These are phyloP conservation scores for Entonaema liquescens DNA, from an alignment of 495 filamentous ascomycete genomes.

Conservation along the genomic window DNA sequence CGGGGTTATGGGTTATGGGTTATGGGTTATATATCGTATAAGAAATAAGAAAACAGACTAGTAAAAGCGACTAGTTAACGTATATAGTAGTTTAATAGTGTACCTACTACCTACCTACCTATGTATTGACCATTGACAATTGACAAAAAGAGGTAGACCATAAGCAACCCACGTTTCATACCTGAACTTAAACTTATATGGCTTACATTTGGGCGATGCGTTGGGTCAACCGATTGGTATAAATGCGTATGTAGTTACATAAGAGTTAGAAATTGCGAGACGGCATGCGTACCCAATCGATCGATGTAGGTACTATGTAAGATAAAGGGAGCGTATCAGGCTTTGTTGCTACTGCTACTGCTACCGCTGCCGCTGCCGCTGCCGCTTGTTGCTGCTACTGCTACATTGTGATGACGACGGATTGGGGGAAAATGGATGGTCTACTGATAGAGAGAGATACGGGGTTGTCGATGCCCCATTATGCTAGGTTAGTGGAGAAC, in stretches of 20 bases:
- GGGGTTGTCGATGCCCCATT: conserved; percentile 4
- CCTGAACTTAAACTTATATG: no score
- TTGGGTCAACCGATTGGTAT: no score
- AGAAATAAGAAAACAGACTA: background rate
- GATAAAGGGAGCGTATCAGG: background rate
- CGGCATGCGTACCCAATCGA: background rate
- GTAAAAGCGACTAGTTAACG: background rate
- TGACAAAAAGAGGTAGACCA: no score
- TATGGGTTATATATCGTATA: conserved; percentile 1
- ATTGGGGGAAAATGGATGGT: background rate
- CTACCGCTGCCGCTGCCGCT: no score
- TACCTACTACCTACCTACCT: no score
- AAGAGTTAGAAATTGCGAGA: background rate
- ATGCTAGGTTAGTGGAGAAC: conserved; percentile 22
- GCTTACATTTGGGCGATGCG: no score
- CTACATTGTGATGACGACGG: conserved; percentile 6
- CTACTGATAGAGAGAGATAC: conserved; percentile 1
- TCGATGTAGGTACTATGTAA: conserved; percentile 1
- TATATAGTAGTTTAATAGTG: no score
- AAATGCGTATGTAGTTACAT: conserved; percentile 1
- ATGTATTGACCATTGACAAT: no score
- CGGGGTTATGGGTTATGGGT: background rate
- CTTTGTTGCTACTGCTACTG: background rate
- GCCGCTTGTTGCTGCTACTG: background rate
- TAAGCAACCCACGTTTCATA: no score